phyloP scores from a whole-genome alignment of 192 early-diverging fungal genomes.

The Martensiomyces pterosporus region DNA sequence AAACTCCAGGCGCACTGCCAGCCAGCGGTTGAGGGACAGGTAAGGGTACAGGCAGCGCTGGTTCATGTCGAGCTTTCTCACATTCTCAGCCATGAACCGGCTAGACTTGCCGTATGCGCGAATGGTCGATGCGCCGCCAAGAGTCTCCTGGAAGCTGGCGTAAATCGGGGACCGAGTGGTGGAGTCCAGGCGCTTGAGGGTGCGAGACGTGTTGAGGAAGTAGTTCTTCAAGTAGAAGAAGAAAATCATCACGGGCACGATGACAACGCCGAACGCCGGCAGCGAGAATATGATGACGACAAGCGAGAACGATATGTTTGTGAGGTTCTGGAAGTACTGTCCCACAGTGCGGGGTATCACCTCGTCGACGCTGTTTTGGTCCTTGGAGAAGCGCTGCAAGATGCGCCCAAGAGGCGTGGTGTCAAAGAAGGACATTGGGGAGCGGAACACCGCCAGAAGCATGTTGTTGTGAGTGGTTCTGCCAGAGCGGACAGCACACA shows the following conservation, averaged over 20 bases:
- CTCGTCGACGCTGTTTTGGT: slow-evolving; percentile 77
- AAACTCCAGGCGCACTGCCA: slow-evolving; percentile 74
- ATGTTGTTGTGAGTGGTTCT: slow-evolving; percentile 66
- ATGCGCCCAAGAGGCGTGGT: slow-evolving; percentile 79
- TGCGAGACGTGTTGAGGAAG: slow-evolving; percentile 69
- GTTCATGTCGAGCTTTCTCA: slow-evolving; percentile 70
- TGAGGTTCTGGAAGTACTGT: slow-evolving; percentile 45
- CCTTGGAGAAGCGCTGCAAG: slow-evolving; percentile 86
- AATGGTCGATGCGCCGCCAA: slow-evolving; percentile 60
- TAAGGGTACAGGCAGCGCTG: slow-evolving; percentile 75
- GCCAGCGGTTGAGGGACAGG: slow-evolving; percentile 64
- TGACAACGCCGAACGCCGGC: slow-evolving; percentile 50
- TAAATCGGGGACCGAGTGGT: slow-evolving; percentile 69
- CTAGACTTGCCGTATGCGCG: slow-evolving; percentile 57
- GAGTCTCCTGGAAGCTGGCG: slow-evolving; percentile 57
- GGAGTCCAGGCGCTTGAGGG: slow-evolving; percentile 75
- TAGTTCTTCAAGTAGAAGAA: slow-evolving; percentile 52
- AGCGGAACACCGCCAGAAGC: slow-evolving; percentile 68
- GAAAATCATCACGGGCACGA: slow-evolving; percentile 49
- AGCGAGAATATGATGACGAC: slow-evolving; percentile 48
- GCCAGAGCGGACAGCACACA: slow-evolving; percentile 77
- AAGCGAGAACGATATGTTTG: slow-evolving; percentile 37
- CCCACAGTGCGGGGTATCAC: slow-evolving; percentile 55
- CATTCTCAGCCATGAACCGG: slow-evolving; percentile 68
- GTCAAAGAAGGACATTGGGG: slow-evolving; percentile 63